Evolutionary conservation across 345 rosid genomes (phyloP).

Genomic region (Rubroshorea leprosula): DNA sequence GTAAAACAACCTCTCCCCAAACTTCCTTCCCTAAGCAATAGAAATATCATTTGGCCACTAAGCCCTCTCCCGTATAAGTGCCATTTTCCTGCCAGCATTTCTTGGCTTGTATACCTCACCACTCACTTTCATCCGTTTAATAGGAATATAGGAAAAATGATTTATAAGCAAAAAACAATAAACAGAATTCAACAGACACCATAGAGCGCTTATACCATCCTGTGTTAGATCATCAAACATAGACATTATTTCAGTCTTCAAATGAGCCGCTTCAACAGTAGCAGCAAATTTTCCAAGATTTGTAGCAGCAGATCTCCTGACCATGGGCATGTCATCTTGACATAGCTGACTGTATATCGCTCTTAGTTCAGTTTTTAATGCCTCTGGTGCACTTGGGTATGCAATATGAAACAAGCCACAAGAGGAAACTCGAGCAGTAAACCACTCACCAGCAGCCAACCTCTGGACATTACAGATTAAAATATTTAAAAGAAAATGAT

Average conservation of each 20-base stretch:
- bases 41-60: not conserved
- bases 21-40: not conserved
- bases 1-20: not conserved
- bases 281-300: constrained; percentile 79
- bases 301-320: constrained; percentile 77
- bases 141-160: not conserved
- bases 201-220: constrained; percentile 42
- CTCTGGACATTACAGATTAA: constrained; percentile 33
- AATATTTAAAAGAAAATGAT: not conserved
- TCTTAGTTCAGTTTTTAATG: constrained; percentile 53
- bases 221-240: constrained; percentile 77
- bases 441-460: constrained; percentile 78
- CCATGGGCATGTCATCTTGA: constrained; percentile 94
- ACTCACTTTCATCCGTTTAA: not conserved
- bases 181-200: not conserved
- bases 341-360: constrained; percentile 59
- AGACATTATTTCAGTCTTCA: constrained; percentile 65
- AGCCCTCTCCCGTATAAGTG: constrained; percentile 1
- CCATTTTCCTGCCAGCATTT: not conserved
- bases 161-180: not conserved
- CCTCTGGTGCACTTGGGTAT: constrained; percentile 63
- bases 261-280: constrained; percentile 62
- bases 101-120: not conserved
- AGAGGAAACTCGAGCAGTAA: constrained; percentile 73
- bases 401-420: constrained; percentile 81